phyloP scores from a whole-genome alignment of 257 asterid species.

The Osmanthus fragrans region DNA sequence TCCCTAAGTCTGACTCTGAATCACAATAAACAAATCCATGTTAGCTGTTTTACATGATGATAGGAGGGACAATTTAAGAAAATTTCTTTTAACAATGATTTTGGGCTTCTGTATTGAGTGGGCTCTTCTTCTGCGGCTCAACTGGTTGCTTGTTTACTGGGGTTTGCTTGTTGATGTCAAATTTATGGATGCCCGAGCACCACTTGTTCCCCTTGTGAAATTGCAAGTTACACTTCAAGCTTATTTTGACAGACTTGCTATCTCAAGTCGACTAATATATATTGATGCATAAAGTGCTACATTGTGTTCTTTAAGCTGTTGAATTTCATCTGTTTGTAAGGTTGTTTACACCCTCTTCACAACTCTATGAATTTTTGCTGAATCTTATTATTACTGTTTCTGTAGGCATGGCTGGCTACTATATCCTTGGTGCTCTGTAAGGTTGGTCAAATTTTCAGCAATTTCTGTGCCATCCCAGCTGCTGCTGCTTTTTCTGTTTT shows the following conservation, averaged over 20 bases:
- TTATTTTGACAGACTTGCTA: background rate
- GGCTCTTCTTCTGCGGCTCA: background rate
- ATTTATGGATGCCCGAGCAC: background rate
- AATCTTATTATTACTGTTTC: constrained; percentile 21
- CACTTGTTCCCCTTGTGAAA: background rate
- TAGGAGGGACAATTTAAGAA: background rate
- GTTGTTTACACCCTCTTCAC: constrained; percentile 10
- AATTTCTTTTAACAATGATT: background rate
- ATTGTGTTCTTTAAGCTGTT: background rate
- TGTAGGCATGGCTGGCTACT: constrained; percentile 89
- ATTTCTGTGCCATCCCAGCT: background rate
- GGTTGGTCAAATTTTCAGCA: constrained; percentile 51
- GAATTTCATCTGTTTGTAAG: constrained; percentile 4
- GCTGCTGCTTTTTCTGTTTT: background rate
- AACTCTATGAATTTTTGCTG: background rate
- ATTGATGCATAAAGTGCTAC: constrained; percentile 1
- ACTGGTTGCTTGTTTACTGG: background rate
- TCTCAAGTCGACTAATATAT: background rate
- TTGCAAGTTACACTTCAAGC: background rate
- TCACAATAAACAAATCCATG: background rate
- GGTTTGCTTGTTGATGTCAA: background rate
- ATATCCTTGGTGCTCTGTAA: constrained; percentile 85
- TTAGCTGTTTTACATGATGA: constrained; percentile 5
- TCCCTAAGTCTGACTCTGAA: background rate
- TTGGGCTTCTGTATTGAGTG: background rate